Conservation (phyloP, 1,284 basidiomycete genomes). For the Tilletia horrida region DNA sequence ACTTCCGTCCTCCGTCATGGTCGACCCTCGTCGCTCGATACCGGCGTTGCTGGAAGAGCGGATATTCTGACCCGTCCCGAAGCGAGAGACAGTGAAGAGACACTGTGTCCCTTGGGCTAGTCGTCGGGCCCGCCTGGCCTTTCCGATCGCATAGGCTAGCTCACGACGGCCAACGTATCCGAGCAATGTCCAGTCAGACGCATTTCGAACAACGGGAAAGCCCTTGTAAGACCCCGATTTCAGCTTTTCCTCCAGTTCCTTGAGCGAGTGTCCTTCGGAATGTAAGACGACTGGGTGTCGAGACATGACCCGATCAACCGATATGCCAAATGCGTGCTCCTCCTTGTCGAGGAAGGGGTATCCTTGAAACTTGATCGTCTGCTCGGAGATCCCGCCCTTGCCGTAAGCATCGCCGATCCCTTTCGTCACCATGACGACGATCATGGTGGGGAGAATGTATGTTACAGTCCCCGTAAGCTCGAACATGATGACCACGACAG, state of each 20-base stretch:
- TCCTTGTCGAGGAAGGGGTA: constrained; percentile 82
- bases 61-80: neutral
- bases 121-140: constrained; percentile 39
- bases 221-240: constrained; percentile 67
- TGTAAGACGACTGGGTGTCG: constrained; percentile 71
- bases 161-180: constrained; percentile 88
- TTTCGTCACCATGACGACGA: constrained; percentile 73
- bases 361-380: constrained; percentile 73
- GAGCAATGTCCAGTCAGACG: constrained; percentile 63
- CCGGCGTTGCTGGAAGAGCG: neutral
- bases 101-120: constrained; percentile 35
- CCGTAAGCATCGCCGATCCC: constrained; percentile 80
- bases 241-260: constrained; percentile 62
- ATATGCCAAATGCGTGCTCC: constrained; percentile 68
- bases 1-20: neutral
- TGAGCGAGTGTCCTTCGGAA: constrained; percentile 71
- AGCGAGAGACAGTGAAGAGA: constrained; percentile 34
- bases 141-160: constrained; percentile 78
- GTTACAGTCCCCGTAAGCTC: constrained; percentile 91
- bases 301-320: constrained; percentile 86
- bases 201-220: constrained; percentile 74
- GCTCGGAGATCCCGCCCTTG: constrained; percentile 90
- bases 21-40: too few relatives aligned
- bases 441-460: constrained; percentile 91
- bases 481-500: constrained; percentile 93